Evolutionary conservation across 805 yeast species (phyloP), one percentile per base, ranked within the genome.

Genomic region (Ogataea paradorogensis): DNA sequence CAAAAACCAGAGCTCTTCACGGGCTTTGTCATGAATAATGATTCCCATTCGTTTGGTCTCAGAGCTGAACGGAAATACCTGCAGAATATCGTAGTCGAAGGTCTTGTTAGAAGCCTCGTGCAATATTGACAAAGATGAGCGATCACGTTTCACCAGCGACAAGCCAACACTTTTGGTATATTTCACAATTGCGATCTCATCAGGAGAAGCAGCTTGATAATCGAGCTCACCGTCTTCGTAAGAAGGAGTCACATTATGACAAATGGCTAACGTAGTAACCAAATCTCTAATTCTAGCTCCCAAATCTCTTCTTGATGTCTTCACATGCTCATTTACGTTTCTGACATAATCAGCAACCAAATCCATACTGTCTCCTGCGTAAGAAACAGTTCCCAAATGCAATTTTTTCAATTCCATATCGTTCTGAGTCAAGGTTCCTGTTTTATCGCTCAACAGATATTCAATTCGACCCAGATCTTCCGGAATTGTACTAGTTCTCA

Each of bases 171-270:
- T 60, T 48, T 88, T 95, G 1, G 96, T 86, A 66, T 88, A 93
- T 55, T 83, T 83, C 14, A 93, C 98, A 47, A 93, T 93, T 21
- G 99, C 99, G 51, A 93, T 81, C 60, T 93, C 99, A 67, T 93
- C 99, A 0, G 99, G 99, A 0, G 97, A 90, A 0, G 98, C 97
- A 0, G 99, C 99, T 64, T 93, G 99, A 59, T 90, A 93, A 2
- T 88, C 75, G 11, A 81, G 60, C 42, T 70, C 80, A 20, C 85
- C 88, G 48, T 82, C 86, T 42, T 83, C 93, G 49, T 80, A 76
- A 0, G 95, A 80, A 1, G 99, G 99, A 0, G 99, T 95, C 21
- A 93, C 99, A 51, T 89, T 89, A 62, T 93, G 99, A 61, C 99
- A 93, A n/a, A 91, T 67, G 0, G 98, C 95, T 35, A 93, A 69